Evolutionary conservation across 108 stramenopile genomes (phyloP).

Genomic region (Cyclotella baltica): DNA sequence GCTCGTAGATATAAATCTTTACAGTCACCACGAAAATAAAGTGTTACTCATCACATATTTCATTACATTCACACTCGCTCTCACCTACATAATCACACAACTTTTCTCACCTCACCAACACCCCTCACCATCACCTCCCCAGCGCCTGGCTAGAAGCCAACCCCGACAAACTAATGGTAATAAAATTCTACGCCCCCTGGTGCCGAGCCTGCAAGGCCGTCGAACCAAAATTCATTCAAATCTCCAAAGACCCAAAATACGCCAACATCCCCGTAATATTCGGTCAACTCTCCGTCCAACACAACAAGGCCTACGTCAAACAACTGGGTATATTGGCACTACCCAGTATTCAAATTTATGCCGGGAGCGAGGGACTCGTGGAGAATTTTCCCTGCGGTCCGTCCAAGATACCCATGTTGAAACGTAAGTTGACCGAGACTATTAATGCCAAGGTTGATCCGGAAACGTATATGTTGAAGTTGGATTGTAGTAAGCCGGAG

Average conservation of each 20-base stretch:
- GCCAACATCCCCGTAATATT: slow-evolving; percentile 69
- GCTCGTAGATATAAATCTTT: no score
- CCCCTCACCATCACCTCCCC: neutral
- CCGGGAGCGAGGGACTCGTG: slow-evolving; percentile 53
- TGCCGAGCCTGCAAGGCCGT: slow-evolving; percentile 84
- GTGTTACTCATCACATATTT: no score
- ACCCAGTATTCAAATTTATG: slow-evolving; percentile 84
- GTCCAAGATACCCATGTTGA: slow-evolving; percentile 82
- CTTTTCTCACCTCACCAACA: neutral
- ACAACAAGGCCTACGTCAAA: slow-evolving; percentile 87
- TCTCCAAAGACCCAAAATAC: slow-evolving; percentile 68
- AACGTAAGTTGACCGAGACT: slow-evolving; percentile 71
- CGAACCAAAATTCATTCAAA: slow-evolving; percentile 79
- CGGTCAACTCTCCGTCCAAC: slow-evolving; percentile 70
- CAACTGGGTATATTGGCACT: slow-evolving; percentile 76
- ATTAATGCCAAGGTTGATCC: slow-evolving; percentile 75
- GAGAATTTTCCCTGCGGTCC: slow-evolving; percentile 93
- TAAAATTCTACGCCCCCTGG: slow-evolving; percentile 92
- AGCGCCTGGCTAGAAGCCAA: slow-evolving; percentile 67
- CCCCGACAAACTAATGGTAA: slow-evolving; percentile 75
- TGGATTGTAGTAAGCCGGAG: slow-evolving; percentile 42
- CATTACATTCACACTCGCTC: neutral
- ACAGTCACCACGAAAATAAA: no score
- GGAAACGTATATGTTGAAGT: slow-evolving; percentile 48
- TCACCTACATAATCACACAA: neutral